Evolutionary conservation across 164 flowering plant species (phyloP).

Genomic region (Chloranthus sessilifolius): DNA sequence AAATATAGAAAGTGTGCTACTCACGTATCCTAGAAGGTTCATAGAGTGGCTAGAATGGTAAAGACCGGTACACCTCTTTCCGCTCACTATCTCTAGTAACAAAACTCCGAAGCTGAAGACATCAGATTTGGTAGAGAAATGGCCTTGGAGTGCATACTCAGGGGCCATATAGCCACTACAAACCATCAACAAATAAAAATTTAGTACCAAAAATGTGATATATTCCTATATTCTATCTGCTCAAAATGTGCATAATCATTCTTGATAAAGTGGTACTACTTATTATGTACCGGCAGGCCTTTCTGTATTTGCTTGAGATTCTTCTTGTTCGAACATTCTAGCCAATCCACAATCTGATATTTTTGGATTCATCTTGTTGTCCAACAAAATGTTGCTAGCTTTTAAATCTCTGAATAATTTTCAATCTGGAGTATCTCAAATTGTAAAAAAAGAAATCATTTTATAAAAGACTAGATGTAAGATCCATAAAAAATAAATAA

Average conservation of each 20-base stretch:
- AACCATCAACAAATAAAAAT: not conserved
- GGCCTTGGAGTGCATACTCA: conserved; percentile 9
- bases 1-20: not conserved
- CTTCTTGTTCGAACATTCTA: conserved; percentile 7
- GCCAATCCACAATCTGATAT: conserved; percentile 18
- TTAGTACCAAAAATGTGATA: not conserved
- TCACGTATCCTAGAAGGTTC: conserved; percentile 10
- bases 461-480: not conserved
- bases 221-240: no score
- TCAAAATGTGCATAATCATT: no score
- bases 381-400: conserved; percentile 14
- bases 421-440: conserved; percentile 10
- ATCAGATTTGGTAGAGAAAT: conserved; percentile 8
- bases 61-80: conserved; percentile 23
- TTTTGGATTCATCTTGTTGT: not conserved
- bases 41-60: not conserved
- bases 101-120: conserved; percentile 44
- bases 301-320: conserved; percentile 8
- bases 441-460: conserved; percentile 5
- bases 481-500: not conserved
- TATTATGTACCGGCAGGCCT: conserved; percentile 6
- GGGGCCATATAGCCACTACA: conserved; percentile 6
- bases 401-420: conserved; percentile 15
- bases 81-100: conserved; percentile 41
- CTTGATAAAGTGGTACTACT: no score